phyloP scores from a whole-genome alignment of 306 rosid genomes.

The Luffa acutangula region DNA sequence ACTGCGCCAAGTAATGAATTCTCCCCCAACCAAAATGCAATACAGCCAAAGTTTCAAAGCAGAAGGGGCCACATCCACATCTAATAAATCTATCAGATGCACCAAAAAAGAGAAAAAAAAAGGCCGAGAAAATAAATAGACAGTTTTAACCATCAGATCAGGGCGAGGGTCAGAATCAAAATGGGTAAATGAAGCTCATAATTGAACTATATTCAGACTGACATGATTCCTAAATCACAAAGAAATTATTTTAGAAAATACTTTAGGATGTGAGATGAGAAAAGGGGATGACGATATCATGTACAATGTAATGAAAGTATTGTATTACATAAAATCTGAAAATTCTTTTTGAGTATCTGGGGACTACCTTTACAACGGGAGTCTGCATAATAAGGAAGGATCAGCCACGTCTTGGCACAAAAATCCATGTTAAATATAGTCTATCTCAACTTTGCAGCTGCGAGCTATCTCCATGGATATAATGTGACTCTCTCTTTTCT shows the following conservation, averaged over 20 bases:
- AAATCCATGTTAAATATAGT: conserved; percentile 11
- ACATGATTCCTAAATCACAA: not conserved
- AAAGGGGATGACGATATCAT: conserved; percentile 1
- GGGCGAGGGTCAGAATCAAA: not conserved
- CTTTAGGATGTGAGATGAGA: not conserved
- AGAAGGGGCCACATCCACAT: not conserved
- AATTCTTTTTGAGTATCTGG: conserved; percentile 8
- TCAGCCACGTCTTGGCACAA: conserved; percentile 9
- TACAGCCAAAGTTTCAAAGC: not conserved
- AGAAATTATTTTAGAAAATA: conserved; percentile 6
- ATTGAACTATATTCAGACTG: not conserved
- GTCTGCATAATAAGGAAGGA: conserved; percentile 8
- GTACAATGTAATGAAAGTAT: conserved; percentile 10
- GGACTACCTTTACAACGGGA: conserved; percentile 13
- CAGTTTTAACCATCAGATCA: not conserved
- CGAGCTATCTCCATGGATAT: conserved; percentile 6
- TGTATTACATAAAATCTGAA: conserved; percentile 12
- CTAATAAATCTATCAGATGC: not conserved
- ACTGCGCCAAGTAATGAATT: not conserved
- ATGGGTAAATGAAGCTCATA: not conserved
- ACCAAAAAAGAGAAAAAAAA: too few species aligned
- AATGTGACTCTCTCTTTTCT: not conserved
- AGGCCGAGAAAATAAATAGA: not conserved
- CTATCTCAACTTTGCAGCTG: conserved; percentile 10
- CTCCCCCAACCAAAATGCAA: not conserved